Evolutionary conservation across 768 basidiomycete species (phyloP).

Genomic region (Rhizopogon vinicolor): DNA sequence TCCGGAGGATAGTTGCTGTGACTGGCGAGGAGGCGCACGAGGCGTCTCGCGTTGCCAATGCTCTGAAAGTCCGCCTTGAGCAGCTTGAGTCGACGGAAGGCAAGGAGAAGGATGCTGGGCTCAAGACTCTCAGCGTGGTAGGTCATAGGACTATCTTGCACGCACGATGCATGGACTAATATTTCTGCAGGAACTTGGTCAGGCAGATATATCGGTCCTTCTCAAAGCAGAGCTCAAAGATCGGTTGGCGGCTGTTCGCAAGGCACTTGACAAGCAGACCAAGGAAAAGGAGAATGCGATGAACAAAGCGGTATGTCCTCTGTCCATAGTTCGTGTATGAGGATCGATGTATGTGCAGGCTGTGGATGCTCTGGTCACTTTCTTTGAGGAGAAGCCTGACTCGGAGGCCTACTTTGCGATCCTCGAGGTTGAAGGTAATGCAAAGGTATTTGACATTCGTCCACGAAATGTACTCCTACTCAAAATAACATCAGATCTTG

Average conservation of each 20-base stretch:
- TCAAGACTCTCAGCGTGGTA: slow-evolving; percentile 80
- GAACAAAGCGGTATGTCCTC: slow-evolving; percentile 63
- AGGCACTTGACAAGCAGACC: slow-evolving; percentile 77
- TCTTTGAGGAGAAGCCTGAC: slow-evolving; percentile 76
- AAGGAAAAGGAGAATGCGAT: slow-evolving; percentile 78
- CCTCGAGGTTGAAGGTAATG: slow-evolving; percentile 77
- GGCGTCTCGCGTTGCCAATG: slow-evolving; percentile 63
- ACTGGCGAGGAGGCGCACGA: slow-evolving; percentile 92
- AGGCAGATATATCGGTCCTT: slow-evolving; percentile 84
- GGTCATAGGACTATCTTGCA: slow-evolving; percentile 21
- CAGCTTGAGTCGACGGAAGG: slow-evolving; percentile 55
- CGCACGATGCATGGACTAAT: background rate
- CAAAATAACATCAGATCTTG: slow-evolving; percentile 48
- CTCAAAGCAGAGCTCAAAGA: slow-evolving; percentile 79
- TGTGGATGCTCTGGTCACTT: slow-evolving; percentile 58
- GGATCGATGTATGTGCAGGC: slow-evolving; percentile 41
- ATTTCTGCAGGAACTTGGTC: slow-evolving; percentile 69
- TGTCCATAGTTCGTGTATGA: background rate
- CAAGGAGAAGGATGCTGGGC: slow-evolving; percentile 80
- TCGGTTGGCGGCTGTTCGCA: slow-evolving; percentile 63
- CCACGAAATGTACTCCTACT: background rate
- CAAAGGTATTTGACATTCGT: slow-evolving; percentile 54
- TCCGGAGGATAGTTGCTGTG: slow-evolving; percentile 89
- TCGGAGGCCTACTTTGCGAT: slow-evolving; percentile 65
- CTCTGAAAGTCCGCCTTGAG: slow-evolving; percentile 58